Conservation (phyloP, 106 monocot genomes). For the Allium fistulosum region DNA sequence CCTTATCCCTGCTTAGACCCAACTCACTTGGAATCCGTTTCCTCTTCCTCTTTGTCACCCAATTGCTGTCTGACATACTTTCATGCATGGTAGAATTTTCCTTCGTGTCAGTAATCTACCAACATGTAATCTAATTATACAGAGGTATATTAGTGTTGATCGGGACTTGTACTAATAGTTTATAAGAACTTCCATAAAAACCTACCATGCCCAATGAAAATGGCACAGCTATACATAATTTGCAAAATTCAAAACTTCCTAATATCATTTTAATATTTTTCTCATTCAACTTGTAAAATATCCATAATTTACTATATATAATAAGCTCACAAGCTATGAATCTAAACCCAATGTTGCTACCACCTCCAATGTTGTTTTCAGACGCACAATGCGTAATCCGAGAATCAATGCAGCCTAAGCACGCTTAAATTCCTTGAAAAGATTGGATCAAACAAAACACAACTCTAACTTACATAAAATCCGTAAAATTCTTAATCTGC, state of each 20-base stretch:
- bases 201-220: neutral
- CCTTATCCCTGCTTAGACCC: constrained; percentile 3
- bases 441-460: too few relatives aligned
- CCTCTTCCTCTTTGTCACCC: constrained; percentile 78
- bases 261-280: neutral
- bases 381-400: too few relatives aligned
- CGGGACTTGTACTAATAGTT: neutral
- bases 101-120: constrained; percentile 31
- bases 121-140: constrained; percentile 8
- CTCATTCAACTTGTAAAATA: neutral
- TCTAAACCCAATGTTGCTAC: too few relatives aligned
- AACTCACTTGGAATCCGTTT: constrained; percentile 31
- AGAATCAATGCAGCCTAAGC: too few relatives aligned
- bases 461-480: too few relatives aligned
- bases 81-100: constrained; percentile 35
- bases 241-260: neutral
- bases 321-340: too few relatives aligned
- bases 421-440: too few relatives aligned
- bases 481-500: too few relatives aligned
- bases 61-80: constrained; percentile 57
- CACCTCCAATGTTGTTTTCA: too few relatives aligned
- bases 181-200: neutral
- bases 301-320: neutral
- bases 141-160: constrained; percentile 1
- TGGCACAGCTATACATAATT: neutral